phyloP scores from a whole-genome alignment of 2,329 filamentous ascomycete species.

The Scytalidium sp. region DNA sequence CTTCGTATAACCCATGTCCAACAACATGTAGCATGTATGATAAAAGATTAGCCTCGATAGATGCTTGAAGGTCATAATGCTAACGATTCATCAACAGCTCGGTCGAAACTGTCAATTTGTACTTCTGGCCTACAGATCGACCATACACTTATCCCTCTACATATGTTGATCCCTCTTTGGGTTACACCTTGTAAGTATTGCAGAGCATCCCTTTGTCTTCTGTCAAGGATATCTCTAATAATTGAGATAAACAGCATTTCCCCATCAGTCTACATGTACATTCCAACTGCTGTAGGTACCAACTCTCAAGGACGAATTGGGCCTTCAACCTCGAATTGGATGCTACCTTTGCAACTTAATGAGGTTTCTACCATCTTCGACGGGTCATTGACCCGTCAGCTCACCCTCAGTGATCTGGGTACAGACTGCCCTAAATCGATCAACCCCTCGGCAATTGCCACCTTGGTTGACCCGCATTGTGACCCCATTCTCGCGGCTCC shows the following conservation, averaged over 20 bases:
- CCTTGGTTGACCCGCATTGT: constrained; percentile 14
- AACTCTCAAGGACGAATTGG: constrained; percentile 29
- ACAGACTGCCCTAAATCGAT: constrained; percentile 30
- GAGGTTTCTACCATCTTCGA: constrained; percentile 33
- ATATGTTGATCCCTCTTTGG: constrained; percentile 24
- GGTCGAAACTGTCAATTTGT: constrained; percentile 31
- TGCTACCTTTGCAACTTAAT: constrained; percentile 30
- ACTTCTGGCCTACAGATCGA: constrained; percentile 32
- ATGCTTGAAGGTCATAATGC: neutral
- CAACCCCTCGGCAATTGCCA: constrained; percentile 25
- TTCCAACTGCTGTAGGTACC: constrained; percentile 31
- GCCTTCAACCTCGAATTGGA: constrained; percentile 27
- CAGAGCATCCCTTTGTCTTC: neutral
- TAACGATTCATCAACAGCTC: constrained; percentile 10
- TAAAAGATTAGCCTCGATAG: neutral
- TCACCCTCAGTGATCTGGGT: constrained; percentile 31
- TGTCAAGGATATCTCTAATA: neutral
- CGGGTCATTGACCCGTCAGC: constrained; percentile 23
- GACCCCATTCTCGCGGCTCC: constrained; percentile 32
- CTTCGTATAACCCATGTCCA: constrained; percentile 24
- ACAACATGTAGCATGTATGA: constrained; percentile 31
- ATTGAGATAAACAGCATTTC: constrained; percentile 29
- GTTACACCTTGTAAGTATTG: constrained; percentile 32
- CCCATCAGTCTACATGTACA: constrained; percentile 35
- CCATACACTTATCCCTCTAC: constrained; percentile 31